Conservation (phyloP, 225 moss, liverwort and hornwort species). For the Ulota crispa region DNA sequence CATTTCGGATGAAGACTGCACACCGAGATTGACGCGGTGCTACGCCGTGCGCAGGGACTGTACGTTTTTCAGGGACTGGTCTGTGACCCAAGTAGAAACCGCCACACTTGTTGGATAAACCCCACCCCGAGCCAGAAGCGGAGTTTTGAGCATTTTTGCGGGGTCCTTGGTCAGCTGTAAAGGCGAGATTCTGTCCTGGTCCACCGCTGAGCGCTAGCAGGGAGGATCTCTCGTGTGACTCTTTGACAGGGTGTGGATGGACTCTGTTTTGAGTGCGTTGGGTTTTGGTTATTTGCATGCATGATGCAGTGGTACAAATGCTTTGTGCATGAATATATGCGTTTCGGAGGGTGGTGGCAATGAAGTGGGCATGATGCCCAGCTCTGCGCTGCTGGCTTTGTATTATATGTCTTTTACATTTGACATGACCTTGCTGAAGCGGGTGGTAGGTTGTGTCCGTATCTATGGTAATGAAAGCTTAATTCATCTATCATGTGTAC, state of each 20-base stretch:
- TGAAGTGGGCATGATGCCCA: slow-evolving; percentile 37
- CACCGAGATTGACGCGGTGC: slow-evolving; percentile 82
- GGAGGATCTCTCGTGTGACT: slow-evolving; percentile 9
- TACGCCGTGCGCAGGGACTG: slow-evolving; percentile 87
- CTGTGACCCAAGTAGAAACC: slow-evolving; percentile 65
- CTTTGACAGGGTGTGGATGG: slow-evolving; percentile 15
- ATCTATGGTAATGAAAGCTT: background rate
- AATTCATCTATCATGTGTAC: too few relatives aligned
- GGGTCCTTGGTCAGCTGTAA: slow-evolving; percentile 16
- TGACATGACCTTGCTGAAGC: background rate
- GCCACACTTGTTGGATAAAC: slow-evolving; percentile 46
- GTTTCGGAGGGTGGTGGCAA: slow-evolving; percentile 38
- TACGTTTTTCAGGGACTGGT: slow-evolving; percentile 77
- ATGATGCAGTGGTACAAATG: slow-evolving; percentile 13
- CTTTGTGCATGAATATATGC: slow-evolving; percentile 23
- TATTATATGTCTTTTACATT: slow-evolving; percentile 43
- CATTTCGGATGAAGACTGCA: slow-evolving; percentile 58
- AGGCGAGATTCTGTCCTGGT: slow-evolving; percentile 18
- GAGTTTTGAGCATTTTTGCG: background rate
- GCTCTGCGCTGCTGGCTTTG: slow-evolving; percentile 39
- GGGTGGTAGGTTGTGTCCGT: background rate
- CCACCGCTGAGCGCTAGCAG: background rate
- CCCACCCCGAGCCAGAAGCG: background rate
- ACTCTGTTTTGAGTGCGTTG: slow-evolving; percentile 1
- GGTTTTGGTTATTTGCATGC: slow-evolving; percentile 18